Percentiles rank a stretch among this genome's conserved stretches.
These are phyloP conservation scores for Petunia hybrid DNA, from an alignment of 305 asterid species.

Conservation along the genomic window DNA sequence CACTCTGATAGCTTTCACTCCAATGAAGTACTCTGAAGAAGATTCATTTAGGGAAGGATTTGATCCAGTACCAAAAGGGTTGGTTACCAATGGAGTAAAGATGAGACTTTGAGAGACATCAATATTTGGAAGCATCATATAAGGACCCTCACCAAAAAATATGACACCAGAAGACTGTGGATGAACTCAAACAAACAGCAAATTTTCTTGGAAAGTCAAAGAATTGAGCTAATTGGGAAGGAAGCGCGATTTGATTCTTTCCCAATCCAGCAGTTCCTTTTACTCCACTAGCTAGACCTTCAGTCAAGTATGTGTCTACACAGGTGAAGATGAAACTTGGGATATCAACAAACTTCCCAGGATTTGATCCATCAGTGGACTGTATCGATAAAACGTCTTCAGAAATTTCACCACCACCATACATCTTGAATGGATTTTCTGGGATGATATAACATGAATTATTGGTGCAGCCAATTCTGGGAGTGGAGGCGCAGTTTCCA, in stretches of 20 bases:
- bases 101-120: slow-evolving; percentile 30
- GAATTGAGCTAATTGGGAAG: slow-evolving; percentile 34
- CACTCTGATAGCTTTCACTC: slow-evolving; percentile 34
- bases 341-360: slow-evolving; percentile 14
- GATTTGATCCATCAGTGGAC: slow-evolving; percentile 30
- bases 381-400: slow-evolving; percentile 35
- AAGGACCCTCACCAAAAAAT: slow-evolving; percentile 41
- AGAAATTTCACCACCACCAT: slow-evolving; percentile 26
- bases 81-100: slow-evolving; percentile 34
- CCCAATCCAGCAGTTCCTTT: slow-evolving; percentile 39
- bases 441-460: slow-evolving; percentile 34
- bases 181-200: slow-evolving; percentile 40
- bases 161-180: slow-evolving; percentile 35
- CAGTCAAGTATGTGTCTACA: slow-evolving; percentile 29
- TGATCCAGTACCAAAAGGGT: slow-evolving; percentile 33
- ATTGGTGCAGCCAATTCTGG: slow-evolving; percentile 36
- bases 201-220: slow-evolving; percentile 37
- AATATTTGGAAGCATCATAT: slow-evolving; percentile 23
- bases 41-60: slow-evolving; percentile 20
- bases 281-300: slow-evolving; percentile 33
- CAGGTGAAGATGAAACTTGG: slow-evolving; percentile 32
- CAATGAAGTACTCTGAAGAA: slow-evolving; percentile 38
- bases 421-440: slow-evolving; percentile 30
- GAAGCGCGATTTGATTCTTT: slow-evolving; percentile 8
- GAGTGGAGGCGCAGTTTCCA: slow-evolving; percentile 28